Base-by-base conservation (phyloP, 345 rosid genomes). In the Combretum micranthum region DNA sequence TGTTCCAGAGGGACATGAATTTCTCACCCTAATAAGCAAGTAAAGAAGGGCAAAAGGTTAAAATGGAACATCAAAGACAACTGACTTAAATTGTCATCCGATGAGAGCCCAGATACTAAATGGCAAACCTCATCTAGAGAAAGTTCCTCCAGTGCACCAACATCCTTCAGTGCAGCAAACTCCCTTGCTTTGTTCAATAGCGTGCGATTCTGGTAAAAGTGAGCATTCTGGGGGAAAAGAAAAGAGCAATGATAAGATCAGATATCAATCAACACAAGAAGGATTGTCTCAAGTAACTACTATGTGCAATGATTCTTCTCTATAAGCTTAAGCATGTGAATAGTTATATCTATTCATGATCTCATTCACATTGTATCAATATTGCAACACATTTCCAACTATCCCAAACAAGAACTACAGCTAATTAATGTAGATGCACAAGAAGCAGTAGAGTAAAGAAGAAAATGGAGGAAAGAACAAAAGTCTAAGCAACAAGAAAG, bases 1-100 rank as follows among this genome's bases (percentile, higher is more conserved):
- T 66, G 57, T 67, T 68, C 99, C 99, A 93, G 53, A 74, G 81
- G 55, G 84, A 71, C 72, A 90, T 74, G 67, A 85, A 90, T 57
- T 87, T 87, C 57, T 85, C 97, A 56, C 74, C 79, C 99, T 93
- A 56, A 44, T 19, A 53, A 65, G 64, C 52, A 13, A 65, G 45
- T 52, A 19, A 55, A 49, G 39, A 9, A 32, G 46, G 12, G 55
- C 43, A 48, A 42, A 68, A 59, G 51, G 57, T 71, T 32, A 70
- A 42, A 25, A 61, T 63, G 55, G 47, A 50, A 49, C 43, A 9
- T 50, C 25, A 50, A 50, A 19, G 23, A 0, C 15, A 50, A 50
- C 23, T 50, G 23, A 19, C 14, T 5, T 5, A 50, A 50, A 25
- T 1, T 8, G 1, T 6, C 25, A 59, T 22, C n/a, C 44, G 23